These are phyloP conservation scores for Yamadazyma diddensiae DNA, from an alignment of 1,139 yeast species.

Conservation along the genomic window DNA sequence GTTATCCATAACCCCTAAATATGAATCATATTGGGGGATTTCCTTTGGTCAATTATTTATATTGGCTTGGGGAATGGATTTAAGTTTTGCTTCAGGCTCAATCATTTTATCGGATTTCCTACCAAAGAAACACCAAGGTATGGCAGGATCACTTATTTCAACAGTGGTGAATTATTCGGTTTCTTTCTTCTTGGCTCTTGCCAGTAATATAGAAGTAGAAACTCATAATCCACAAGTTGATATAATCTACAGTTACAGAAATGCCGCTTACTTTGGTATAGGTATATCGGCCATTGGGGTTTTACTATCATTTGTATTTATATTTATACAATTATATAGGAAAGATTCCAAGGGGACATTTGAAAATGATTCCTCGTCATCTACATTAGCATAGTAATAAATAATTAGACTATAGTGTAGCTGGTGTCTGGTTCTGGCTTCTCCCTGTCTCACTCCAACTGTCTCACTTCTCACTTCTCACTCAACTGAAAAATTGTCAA, in stretches of 20 bases:
- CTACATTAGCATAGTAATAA: not conserved
- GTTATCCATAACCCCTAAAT: conserved; percentile 46
- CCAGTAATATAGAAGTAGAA: conserved; percentile 45
- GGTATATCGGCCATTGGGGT: conserved; percentile 39
- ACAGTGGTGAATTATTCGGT: conserved; percentile 56
- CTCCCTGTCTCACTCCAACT: no score
- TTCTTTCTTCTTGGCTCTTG: conserved; percentile 51
- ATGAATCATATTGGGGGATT: conserved; percentile 46
- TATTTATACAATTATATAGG: conserved; percentile 21
- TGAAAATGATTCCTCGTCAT: conserved; percentile 1
- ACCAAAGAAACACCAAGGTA: conserved; percentile 53
- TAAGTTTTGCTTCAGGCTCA: conserved; percentile 57
- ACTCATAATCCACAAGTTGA: conserved; percentile 21
- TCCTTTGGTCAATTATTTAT: conserved; percentile 48
- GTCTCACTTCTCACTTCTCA: no score
- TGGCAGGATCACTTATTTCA: conserved; percentile 57
- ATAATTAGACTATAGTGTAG: no score
- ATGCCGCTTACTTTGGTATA: conserved; percentile 41
- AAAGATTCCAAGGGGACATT: conserved; percentile 8
- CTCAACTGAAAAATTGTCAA: no score
- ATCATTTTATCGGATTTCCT: conserved; percentile 48
- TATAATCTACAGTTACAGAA: conserved; percentile 36
- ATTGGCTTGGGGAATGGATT: conserved; percentile 57
- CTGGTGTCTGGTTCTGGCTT: not conserved
- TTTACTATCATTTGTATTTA: conserved; percentile 25